Evolutionary conservation across 2,329 filamentous ascomycete species (phyloP), one percentile per base, ranked within the genome.

Genomic region (Fusarium setosum): DNA sequence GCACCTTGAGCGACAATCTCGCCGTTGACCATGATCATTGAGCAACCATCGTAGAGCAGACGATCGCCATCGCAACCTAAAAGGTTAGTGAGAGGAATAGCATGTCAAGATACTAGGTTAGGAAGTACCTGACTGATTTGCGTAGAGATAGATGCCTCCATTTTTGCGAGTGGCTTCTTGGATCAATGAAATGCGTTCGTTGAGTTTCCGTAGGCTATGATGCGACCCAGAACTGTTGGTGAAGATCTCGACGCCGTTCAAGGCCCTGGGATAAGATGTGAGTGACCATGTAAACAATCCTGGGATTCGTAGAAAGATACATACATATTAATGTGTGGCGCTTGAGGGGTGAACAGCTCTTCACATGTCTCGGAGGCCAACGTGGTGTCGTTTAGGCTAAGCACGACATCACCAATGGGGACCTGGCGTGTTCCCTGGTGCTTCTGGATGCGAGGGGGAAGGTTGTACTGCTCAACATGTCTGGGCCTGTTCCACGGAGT

Each of bases 201-300:
- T 79, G 1, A 93, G 83, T 74, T 93, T 93, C 17, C 88, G 81
- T 9, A 93, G 77, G 67, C 88, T 85, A 17, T 72, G 71, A n/a
- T 79, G 76, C 11, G 70, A 74, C 15, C 72, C 62, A 1, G 55
- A 63, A 8, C 84, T 88, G 75, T 95, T 95, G 9, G 88, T 87
- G 63, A 92, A 85, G 54, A 93, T 88, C 71, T 93, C 92, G 6
- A 88, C 87, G 5, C 92, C 92, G 69, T 89, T 84, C 3, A 71
- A 37, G 2, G 61, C 56, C 67, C 59, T 63, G 3, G 31, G 31
- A 32, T n/a, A n/a, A n/a, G n/a, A n/a, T n/a, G n/a, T n/a, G n/a
- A n/a, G n/a, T n/a, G n/a, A n/a, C 59, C 58, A 58, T 53, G 26
- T 44, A 57, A 37, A 10, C 11, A 57, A n/a, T 23, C 26, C n/a